Evolutionary conservation across 83 land plant species (phyloP), one percentile per base, ranked within the genome.

Genomic region (Thuja plicata): DNA sequence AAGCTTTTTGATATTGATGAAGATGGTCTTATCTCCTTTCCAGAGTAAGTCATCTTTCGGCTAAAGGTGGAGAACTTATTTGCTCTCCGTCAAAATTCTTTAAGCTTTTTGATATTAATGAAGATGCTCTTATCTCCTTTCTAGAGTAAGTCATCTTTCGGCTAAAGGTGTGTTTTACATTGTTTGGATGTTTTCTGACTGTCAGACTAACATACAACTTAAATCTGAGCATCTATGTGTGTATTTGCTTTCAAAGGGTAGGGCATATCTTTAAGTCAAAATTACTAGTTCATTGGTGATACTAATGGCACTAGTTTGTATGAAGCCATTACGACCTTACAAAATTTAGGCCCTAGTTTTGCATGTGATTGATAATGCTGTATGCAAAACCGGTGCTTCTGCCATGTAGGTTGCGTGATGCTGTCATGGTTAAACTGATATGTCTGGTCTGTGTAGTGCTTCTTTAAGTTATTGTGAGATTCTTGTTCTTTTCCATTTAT

Each of bases 1-100:
- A 94, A 94, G 96, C 96, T 97, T 50, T 97, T 97, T 87, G 99
- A 97, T 88, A 95, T 96, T 34, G 91, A 97, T 89, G 98, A 94
- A 71, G 99, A 97, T 91, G 99, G 99, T 17, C 92, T 91, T 55
- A 97, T 97, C 40, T 97, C 99, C 40, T 97, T 98, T 90, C 89
- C 94, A 78, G 99, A 98, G 99, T 98, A 91, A 92, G 95, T 86
- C 71, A 76, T 60, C 19, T 38, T 41, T 19, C 73, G 48, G 81
- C 13, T 37, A 32, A 43, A 1, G 45, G 45, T 86, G 94, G 96
- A 48, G 96, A 95, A 21, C 88, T 95, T 71, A 90, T 74, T 32
- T 94, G 96, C 88, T 85, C 97, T 52, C 91, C 95, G 30, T 96
- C 99, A 17, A 48, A 89, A 32, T 97, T 97, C 87, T 97, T 97